These are phyloP conservation scores for Trichoderma aggressivum DNA, from an alignment of 2,329 filamentous ascomycete genomes.

Conservation along the genomic window DNA sequence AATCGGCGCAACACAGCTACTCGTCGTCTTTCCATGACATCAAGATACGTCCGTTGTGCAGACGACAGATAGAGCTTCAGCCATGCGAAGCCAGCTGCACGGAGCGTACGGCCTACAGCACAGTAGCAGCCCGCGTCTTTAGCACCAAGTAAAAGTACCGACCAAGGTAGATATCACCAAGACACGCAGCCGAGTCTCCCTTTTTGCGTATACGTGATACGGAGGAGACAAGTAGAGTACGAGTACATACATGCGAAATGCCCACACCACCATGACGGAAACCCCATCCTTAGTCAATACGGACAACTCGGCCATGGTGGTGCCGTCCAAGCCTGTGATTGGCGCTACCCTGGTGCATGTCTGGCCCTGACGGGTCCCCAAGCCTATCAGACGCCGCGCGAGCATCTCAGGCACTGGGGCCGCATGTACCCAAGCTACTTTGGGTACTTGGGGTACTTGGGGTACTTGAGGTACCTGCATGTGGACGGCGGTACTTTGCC, in stretches of 20 bases:
- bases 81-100: neutral
- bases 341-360: conserved; percentile 3
- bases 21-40: neutral
- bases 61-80: neutral
- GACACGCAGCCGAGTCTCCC: neutral
- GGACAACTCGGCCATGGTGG: conserved; percentile 15
- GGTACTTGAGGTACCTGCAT: conserved; percentile 14
- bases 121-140: neutral
- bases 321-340: neutral
- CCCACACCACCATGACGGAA: conserved; percentile 8
- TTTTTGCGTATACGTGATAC: neutral
- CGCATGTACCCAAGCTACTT: neutral
- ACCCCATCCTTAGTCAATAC: conserved; percentile 9
- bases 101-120: neutral
- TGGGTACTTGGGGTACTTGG: conserved; percentile 4
- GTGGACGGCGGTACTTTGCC: conserved; percentile 13
- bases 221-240: neutral
- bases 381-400: conserved; percentile 6
- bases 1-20: neutral
- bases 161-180: neutral
- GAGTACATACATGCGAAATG: neutral
- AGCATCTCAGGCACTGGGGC: neutral
- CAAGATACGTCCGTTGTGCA: neutral
- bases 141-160: neutral
- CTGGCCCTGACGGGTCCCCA: neutral